Percentiles rank a stretch among this genome's conserved stretches.
These are phyloP conservation scores for Xylaria palmicola DNA, from an alignment of 495 filamentous ascomycete species.

Conservation along the genomic window DNA sequence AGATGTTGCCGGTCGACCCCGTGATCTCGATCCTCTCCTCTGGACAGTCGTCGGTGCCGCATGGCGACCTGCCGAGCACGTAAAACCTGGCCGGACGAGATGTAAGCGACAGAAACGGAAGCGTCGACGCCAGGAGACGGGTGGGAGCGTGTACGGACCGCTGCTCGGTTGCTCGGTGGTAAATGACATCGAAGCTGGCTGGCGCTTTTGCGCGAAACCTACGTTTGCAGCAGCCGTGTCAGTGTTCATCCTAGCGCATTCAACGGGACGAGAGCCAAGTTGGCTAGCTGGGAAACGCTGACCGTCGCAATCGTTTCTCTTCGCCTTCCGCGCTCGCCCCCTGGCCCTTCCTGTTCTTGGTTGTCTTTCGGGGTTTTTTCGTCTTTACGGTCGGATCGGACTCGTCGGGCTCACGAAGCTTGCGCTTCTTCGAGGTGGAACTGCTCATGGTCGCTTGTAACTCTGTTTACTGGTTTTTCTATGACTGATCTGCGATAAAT, in stretches of 20 bases:
- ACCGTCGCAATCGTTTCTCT: conserved; percentile 28
- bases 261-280: neutral
- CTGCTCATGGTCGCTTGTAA: neutral
- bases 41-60: conserved; percentile 27
- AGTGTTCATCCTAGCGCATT: neutral
- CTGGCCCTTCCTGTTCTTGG: neutral
- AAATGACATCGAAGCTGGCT: conserved; percentile 34
- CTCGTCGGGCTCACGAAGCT: conserved; percentile 4
- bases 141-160: conserved; percentile 15
- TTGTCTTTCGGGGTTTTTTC: conserved; percentile 3
- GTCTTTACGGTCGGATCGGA: neutral
- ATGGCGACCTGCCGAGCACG: conserved; percentile 37
- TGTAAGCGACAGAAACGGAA: neutral
- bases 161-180: conserved; percentile 41
- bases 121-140: too few species aligned
- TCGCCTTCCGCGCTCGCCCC: neutral
- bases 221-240: neutral
- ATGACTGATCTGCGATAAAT: neutral
- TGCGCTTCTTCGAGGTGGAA: conserved; percentile 19
- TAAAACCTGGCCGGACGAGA: conserved; percentile 29
- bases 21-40: conserved; percentile 62
- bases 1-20: conserved; percentile 75
- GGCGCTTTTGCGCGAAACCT: conserved; percentile 40
- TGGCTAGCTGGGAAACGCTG: neutral
- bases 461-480: neutral